Base-by-base conservation (phyloP, 2,329 filamentous ascomycete species). In the Claviceps africana region DNA sequence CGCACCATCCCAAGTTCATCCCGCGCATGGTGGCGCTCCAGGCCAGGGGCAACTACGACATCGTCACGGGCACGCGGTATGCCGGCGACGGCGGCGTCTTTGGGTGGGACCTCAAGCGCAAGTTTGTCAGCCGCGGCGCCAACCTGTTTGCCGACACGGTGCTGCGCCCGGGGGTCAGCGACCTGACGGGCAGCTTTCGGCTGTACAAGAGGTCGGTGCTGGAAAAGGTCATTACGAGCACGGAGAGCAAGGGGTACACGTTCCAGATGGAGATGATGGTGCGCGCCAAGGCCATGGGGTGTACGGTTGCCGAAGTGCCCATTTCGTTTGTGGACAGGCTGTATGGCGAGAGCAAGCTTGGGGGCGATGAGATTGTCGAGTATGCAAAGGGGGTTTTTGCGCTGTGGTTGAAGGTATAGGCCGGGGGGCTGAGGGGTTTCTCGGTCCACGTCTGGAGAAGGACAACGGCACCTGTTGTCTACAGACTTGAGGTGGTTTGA, bases 241-340 rank as follows among this genome's bases (percentile, higher is more conserved):
- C 89, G 9, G 85, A 96, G 76, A 93, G 88, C 67, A 95, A 97
- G 73, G 93, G 93, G 2, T 98, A 97, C 69, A 91, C 86, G 42
- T 98, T 98, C 77, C 93, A 98, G 81, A 98, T 98, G 93, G 91
- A 96, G 77, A 86, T 98, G 82, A 97, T 96, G 84, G 91, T 97
- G 9, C 79, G 90, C 56, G 93, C 93, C 35, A 96, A 96, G 80
- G 87, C 86, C 17, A 90, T 96, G 87, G 91, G 93, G 1, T 95
- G 81, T 73, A 86, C 83, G 39, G 91, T 98, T 33, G 88, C 87
- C 17, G 93, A 98, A 76, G 91, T 95, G 55, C 93, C 93, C 13
- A 98, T 98, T 60, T 87, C 81, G 25, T 98, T 98, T 67, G 93
- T 97, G 42, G 94, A 98, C 68, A 82, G 93, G 53, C 70, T 98